Percentiles rank a stretch among this genome's conserved stretches.
Conservation (phyloP, 176 grass and related monocot genomes). For the Hsuehochloa calcarea region DNA sequence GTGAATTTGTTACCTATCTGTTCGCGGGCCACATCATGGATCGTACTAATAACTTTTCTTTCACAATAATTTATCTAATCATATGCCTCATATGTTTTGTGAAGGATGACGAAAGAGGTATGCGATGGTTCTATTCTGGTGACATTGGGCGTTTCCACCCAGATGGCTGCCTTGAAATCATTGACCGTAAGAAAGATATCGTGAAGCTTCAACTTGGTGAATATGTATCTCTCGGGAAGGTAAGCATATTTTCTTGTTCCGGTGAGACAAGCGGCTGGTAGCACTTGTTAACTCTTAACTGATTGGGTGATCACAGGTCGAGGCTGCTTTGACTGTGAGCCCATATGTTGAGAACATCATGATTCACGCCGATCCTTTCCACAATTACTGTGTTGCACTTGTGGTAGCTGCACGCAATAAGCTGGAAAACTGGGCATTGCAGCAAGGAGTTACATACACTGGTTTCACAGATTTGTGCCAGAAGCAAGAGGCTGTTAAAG, state of each 20-base stretch:
- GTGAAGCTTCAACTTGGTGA: constrained; percentile 98
- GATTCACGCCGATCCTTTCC: constrained; percentile 82
- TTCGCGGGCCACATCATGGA: neutral
- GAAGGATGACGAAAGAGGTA: constrained; percentile 77
- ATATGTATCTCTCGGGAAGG: constrained; percentile 98
- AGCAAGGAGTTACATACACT: constrained; percentile 55
- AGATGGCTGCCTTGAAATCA: constrained; percentile 95
- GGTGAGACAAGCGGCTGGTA: constrained; percentile 8
- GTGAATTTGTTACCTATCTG: neutral
- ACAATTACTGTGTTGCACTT: constrained; percentile 83
- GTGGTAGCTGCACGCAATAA: constrained; percentile 57
- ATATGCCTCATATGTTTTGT: constrained; percentile 19
- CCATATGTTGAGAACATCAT: constrained; percentile 92
- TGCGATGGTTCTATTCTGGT: constrained; percentile 95
- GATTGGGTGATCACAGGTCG: constrained; percentile 56
- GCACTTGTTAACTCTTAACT: constrained; percentile 38
- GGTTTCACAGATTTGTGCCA: constrained; percentile 72
- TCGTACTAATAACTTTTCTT: neutral
- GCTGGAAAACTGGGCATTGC: constrained; percentile 69
- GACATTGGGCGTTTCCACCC: constrained; percentile 86
- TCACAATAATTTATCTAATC: constrained; percentile 20
- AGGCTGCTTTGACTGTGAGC: constrained; percentile 67
- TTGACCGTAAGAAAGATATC: constrained; percentile 97
- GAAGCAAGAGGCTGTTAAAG: constrained; percentile 74
- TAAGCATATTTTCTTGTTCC: constrained; percentile 31